Conservation (phyloP, 352 stramenopile species). For the Phytophthora megakarya region DNA sequence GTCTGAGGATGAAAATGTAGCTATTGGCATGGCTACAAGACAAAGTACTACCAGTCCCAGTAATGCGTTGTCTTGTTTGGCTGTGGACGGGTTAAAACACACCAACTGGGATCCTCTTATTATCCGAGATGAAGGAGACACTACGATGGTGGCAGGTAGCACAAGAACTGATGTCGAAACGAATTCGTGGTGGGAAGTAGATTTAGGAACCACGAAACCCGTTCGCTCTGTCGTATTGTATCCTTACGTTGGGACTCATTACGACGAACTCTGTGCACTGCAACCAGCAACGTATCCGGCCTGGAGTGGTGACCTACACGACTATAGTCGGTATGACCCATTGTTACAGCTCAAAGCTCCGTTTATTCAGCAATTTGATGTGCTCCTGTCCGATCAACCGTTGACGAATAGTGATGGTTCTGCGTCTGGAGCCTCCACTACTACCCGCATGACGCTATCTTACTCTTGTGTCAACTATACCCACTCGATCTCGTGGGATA, state of each 20-base stretch:
- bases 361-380: constrained; percentile 59
- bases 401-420: constrained; percentile 24
- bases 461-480: constrained; percentile 60
- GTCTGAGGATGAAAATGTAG: constrained; percentile 69
- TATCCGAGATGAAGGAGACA: constrained; percentile 14
- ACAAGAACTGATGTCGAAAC: constrained; percentile 46
- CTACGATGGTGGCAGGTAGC: constrained; percentile 42
- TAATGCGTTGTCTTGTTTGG: constrained; percentile 47
- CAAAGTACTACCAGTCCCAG: constrained; percentile 62
- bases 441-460: constrained; percentile 31
- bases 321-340: constrained; percentile 39
- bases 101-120: constrained; percentile 49
- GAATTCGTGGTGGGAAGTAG: constrained; percentile 77
- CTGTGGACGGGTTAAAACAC: constrained; percentile 50
- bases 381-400: constrained; percentile 42
- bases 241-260: constrained; percentile 51
- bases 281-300: constrained; percentile 18
- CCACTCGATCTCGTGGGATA: constrained; percentile 39
- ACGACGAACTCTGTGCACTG: constrained; percentile 39
- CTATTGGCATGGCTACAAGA: constrained; percentile 54
- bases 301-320: constrained; percentile 53
- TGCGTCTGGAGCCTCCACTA: constrained; percentile 14
- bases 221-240: constrained; percentile 57
- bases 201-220: constrained; percentile 50
- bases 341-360: constrained; percentile 52